phyloP scores from a whole-genome alignment of 345 rosid species.

The Erucastrum elatum region DNA sequence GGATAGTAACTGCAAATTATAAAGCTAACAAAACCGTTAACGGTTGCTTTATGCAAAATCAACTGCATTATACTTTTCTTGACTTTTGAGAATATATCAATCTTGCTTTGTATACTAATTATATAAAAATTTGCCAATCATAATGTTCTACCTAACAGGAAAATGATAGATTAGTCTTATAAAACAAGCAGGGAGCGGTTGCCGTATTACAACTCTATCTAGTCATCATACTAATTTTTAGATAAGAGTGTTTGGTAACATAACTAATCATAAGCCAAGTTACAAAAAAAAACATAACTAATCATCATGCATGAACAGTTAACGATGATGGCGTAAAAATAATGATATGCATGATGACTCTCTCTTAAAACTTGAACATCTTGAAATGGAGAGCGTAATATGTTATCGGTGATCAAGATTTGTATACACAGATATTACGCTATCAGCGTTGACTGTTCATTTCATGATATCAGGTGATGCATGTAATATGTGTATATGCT shows the following conservation, averaged over 20 bases:
- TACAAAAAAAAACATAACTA: background rate
- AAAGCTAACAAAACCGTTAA: background rate
- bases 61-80: conserved; percentile 7
- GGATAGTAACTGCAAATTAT: background rate
- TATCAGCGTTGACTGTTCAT: no score
- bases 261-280: background rate
- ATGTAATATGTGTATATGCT: background rate
- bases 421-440: background rate
- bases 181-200: background rate
- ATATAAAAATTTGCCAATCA: background rate
- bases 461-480: conserved; percentile 5
- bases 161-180: conserved; percentile 7
- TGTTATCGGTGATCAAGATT: background rate
- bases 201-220: conserved; percentile 29
- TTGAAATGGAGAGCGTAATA: background rate
- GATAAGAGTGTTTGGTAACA: conserved; percentile 6
- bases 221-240: conserved; percentile 5
- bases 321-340: conserved; percentile 7
- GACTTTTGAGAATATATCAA: background rate
- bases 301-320: conserved; percentile 6
- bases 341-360: conserved; percentile 1
- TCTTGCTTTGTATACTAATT: background rate
- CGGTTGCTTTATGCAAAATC: conserved; percentile 16
- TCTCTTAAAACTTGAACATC: conserved; percentile 5
- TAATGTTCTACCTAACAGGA: conserved; percentile 21